These are phyloP conservation scores for Talaromyces verruculosus DNA, from an alignment of 2,329 filamentous ascomycete genomes.

Conservation along the genomic window DNA sequence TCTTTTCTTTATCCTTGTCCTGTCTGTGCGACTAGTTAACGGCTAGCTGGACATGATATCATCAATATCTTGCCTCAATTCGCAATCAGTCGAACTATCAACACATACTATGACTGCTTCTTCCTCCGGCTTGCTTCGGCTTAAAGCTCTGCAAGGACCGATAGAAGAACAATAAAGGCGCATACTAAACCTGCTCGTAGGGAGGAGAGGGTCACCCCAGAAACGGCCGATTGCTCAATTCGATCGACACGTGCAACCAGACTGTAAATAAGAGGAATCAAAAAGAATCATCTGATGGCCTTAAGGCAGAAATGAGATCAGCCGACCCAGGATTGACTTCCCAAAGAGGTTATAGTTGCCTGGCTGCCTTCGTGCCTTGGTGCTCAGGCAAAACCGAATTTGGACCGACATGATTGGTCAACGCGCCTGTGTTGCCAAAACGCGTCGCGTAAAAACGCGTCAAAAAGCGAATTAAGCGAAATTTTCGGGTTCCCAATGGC, in stretches of 20 bases:
- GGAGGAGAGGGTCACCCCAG: not conserved
- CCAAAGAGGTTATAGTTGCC: constrained; percentile 17
- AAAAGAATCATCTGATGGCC: not conserved
- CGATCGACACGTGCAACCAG: not conserved
- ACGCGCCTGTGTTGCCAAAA: not conserved
- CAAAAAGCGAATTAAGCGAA: not conserved
- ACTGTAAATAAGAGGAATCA: not conserved
- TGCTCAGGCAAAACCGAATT: constrained; percentile 9
- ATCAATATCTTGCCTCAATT: not conserved
- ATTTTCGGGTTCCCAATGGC: not conserved
- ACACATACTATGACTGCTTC: not conserved
- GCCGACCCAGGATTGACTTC: constrained; percentile 10
- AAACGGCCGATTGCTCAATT: not conserved
- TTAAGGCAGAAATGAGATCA: constrained; percentile 2
- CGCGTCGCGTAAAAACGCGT: constrained; percentile 17
- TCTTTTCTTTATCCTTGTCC: not conserved
- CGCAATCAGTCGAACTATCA: not conserved
- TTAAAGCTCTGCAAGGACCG: constrained; percentile 4
- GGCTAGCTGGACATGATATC: not conserved
- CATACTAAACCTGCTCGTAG: not conserved
- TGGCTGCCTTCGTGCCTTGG: constrained; percentile 19
- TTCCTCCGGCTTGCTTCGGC: not conserved
- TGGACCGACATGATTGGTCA: not conserved
- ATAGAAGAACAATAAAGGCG: not conserved
- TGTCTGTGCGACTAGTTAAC: not conserved